Evolutionary conservation across 2,329 filamentous ascomycete genomes (phyloP).

Genomic region (Aspergillus sp.): DNA sequence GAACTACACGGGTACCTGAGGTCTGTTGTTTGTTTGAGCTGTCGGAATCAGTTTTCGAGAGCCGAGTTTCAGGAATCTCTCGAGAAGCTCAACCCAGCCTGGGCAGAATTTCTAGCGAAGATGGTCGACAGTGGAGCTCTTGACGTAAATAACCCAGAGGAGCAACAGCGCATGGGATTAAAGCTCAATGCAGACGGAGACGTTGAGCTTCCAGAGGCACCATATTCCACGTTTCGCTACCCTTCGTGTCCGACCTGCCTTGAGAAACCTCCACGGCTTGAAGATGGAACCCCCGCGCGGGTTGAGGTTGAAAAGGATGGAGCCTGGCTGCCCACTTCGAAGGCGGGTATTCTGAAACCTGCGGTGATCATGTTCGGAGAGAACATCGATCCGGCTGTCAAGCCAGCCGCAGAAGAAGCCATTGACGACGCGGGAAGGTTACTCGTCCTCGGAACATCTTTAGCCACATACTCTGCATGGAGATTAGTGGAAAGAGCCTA

Average conservation of each 20-base stretch:
- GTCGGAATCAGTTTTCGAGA: conserved; percentile 69
- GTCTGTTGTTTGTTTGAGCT: conserved; percentile 77
- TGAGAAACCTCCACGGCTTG: conserved; percentile 56
- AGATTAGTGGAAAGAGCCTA: conserved; percentile 79
- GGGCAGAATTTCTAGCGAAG: conserved; percentile 73
- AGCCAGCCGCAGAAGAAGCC: conserved; percentile 72
- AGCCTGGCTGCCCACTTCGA: conserved; percentile 67
- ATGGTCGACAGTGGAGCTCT: conserved; percentile 74
- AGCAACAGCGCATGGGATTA: conserved; percentile 67
- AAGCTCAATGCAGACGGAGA: conserved; percentile 93
- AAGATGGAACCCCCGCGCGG: conserved; percentile 55
- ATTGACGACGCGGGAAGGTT: conserved; percentile 75
- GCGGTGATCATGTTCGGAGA: conserved; percentile 97
- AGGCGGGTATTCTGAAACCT: conserved; percentile 83
- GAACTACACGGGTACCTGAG: conserved; percentile 92
- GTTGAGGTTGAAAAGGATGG: conserved; percentile 78
- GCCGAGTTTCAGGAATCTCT: conserved; percentile 74
- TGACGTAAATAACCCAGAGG: conserved; percentile 71
- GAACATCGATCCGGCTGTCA: conserved; percentile 69
- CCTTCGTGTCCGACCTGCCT: conserved; percentile 84
- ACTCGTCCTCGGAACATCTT: conserved; percentile 80
- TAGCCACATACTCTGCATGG: conserved; percentile 96
- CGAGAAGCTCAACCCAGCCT: conserved; percentile 77
- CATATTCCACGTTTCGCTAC: conserved; percentile 88
- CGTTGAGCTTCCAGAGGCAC: conserved; percentile 81